A percentile compares a stretch with the other conserved stretches of the same genome.
Evolutionary conservation across 306 rosid genomes (phyloP).

Genomic region (Pachyrhizus erosus): DNA sequence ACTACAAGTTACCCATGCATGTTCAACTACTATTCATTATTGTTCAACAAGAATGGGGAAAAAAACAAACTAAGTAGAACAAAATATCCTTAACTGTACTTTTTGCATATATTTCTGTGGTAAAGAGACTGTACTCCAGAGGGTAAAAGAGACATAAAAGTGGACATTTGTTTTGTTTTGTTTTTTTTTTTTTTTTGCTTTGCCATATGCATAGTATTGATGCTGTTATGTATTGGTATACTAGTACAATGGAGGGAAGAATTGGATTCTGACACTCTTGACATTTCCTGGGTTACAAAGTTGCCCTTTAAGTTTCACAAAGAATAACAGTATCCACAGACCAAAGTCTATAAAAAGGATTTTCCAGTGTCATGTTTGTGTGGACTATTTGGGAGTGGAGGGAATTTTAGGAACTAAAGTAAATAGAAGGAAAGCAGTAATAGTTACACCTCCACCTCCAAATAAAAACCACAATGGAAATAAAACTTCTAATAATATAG

Average conservation of each 20-base stretch:
- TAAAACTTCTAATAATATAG: background rate
- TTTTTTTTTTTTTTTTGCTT: too few relatives aligned
- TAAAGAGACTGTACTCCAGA: conserved; percentile 17
- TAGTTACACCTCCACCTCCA: background rate
- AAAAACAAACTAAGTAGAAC: conserved; percentile 26
- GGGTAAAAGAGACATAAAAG: conserved; percentile 57
- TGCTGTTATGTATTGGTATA: conserved; percentile 19
- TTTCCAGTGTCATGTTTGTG: background rate
- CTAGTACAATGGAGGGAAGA: conserved; percentile 9
- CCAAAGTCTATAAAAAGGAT: background rate
- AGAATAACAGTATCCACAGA: conserved; percentile 6
- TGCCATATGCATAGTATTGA: conserved; percentile 12
- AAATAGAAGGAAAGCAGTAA: background rate
- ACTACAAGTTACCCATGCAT: too few relatives aligned
- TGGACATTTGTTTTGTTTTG: conserved; percentile 58
- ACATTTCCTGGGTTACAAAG: conserved; percentile 12
- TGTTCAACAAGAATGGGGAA: background rate
- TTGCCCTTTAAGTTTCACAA: conserved; percentile 1
- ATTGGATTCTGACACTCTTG: conserved; percentile 36
- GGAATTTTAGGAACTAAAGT: background rate
- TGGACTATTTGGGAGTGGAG: background rate
- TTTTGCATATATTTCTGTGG: conserved; percentile 25
- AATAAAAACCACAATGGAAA: background rate
- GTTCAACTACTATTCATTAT: background rate
- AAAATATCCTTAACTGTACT: conserved; percentile 12